Base-by-base conservation (phyloP, 2,329 filamentous ascomycete genomes). In the Ceratocystiopsis sp. region DNA sequence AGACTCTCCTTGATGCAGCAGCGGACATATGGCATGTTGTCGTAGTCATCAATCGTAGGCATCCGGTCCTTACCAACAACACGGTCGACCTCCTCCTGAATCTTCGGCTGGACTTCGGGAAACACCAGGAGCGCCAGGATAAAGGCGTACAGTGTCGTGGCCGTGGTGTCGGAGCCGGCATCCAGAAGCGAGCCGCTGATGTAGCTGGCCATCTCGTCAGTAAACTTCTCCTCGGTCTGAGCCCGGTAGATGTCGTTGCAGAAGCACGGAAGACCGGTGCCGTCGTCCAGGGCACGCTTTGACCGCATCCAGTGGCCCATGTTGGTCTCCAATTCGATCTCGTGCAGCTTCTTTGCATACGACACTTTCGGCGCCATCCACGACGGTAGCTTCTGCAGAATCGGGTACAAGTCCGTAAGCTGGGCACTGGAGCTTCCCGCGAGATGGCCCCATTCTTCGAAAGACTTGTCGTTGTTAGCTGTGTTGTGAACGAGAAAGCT, bases 161-260 rank as follows among this genome's bases (percentile, higher is more conserved):
- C 57, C 3, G 61, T 64, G 5, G 65, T 70, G 50, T 65, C 67
- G 8, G 60, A 60, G n/a, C 57, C 63, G 11, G 55, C 63, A 39
- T 61, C 59, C 15, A 63, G 57, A 0, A 61, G 51, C 1, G 57
- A 55, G 25, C 60, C 59, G 0, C 53, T 51, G 35, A 58, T 55
- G 41, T 59, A 61, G 12, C 49, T 43, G 36, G 53, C 51, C 41
- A 55, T 43, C 11, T 51, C 53, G 37, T 62, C 59, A 2, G 46
- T 50, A 41, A 59, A 52, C 9, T 48, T 48, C 42, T 54, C 50
- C 13, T 42, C 18, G 43, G 51, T 50, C 41, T 55, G 52, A 8
- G 46, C 44, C 2, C 38, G 35, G 17, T 25, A 35, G 16, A 43
- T 15, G n/a, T 43, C 42, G 32, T 39, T 35, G 3, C 48, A 35